Evolutionary conservation across 768 basidiomycete species (phyloP).

Genomic region (Hericium coralloides): DNA sequence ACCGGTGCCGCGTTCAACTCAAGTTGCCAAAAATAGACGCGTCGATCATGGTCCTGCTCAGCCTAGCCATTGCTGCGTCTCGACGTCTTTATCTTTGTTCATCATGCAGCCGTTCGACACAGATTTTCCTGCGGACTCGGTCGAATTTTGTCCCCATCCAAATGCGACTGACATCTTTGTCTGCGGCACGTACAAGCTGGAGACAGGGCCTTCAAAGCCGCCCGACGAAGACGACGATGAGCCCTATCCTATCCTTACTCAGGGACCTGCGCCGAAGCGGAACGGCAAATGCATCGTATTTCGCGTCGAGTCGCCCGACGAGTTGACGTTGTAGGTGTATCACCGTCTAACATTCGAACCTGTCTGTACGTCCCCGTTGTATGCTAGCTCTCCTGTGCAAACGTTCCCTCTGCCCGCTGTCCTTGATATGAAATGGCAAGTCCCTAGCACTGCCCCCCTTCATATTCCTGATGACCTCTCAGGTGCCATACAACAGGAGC

Average conservation of each 20-base stretch:
- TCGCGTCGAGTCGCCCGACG: slow-evolving; percentile 26
- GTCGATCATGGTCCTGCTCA: neutral
- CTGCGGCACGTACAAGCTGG: slow-evolving; percentile 88
- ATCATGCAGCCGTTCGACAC: slow-evolving; percentile 42
- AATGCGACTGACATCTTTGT: slow-evolving; percentile 56
- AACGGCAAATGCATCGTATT: slow-evolving; percentile 72
- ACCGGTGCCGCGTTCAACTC: neutral
- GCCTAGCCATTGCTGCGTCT: neutral
- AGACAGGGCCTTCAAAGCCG: slow-evolving; percentile 20
- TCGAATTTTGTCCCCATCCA: slow-evolving; percentile 82
- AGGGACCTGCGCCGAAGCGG: slow-evolving; percentile 30
- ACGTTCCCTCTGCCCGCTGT: slow-evolving; percentile 71
- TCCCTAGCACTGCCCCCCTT: neutral
- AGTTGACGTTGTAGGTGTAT: slow-evolving; percentile 26
- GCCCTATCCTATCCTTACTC: neutral
- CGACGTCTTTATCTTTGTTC: neutral
- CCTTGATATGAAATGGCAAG: slow-evolving; percentile 90
- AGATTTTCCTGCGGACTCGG: slow-evolving; percentile 76
- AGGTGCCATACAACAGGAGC: slow-evolving; percentile 52
- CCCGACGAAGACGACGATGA: slow-evolving; percentile 4
- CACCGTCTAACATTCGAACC: neutral
- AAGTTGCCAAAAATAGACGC: no score
- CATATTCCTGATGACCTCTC: slow-evolving; percentile 2
- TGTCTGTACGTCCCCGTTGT: neutral
- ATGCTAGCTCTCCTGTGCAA: slow-evolving; percentile 45